These are phyloP conservation scores for Cicer bijugum DNA, from an alignment of 306 rosid genomes.

Conservation along the genomic window DNA sequence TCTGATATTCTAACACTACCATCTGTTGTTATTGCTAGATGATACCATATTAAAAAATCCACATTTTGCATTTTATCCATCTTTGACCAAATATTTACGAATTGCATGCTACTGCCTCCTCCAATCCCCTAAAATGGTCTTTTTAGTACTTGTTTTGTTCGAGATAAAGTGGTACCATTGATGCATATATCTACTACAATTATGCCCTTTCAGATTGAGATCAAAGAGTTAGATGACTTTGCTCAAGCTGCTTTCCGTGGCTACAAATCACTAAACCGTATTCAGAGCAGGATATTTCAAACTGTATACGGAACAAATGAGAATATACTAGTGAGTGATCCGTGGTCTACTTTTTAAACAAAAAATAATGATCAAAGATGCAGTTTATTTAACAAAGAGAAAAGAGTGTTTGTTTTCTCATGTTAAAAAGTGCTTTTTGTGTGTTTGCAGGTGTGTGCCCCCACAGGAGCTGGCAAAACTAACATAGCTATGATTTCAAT, in stretches of 20 bases:
- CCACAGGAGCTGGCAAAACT: constrained; percentile 99
- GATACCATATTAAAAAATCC: constrained; percentile 14
- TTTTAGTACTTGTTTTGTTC: constrained; percentile 28
- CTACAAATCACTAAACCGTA: constrained; percentile 85
- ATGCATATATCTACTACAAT: constrained; percentile 40
- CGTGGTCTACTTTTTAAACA: constrained; percentile 27
- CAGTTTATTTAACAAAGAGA: constrained; percentile 5
- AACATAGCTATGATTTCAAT: constrained; percentile 96
- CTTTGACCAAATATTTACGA: not conserved
- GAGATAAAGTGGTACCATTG: constrained; percentile 35
- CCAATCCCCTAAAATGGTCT: constrained; percentile 28
- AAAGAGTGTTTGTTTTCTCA: constrained; percentile 30
- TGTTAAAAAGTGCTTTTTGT: constrained; percentile 42
- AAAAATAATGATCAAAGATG: constrained; percentile 15
- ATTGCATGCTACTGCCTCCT: constrained; percentile 37
- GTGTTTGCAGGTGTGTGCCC: constrained; percentile 90
- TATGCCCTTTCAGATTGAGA: constrained; percentile 72
- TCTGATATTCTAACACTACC: not conserved
- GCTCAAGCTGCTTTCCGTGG: constrained; percentile 99
- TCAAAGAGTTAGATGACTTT: constrained; percentile 87
- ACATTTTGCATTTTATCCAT: constrained; percentile 28
- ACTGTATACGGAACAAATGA: constrained; percentile 90
- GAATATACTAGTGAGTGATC: constrained; percentile 81
- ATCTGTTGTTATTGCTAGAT: constrained; percentile 33
- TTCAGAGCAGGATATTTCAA: constrained; percentile 88